Conservation (phyloP, 176 grass and related monocot species). For the Triticum turgidum region DNA sequence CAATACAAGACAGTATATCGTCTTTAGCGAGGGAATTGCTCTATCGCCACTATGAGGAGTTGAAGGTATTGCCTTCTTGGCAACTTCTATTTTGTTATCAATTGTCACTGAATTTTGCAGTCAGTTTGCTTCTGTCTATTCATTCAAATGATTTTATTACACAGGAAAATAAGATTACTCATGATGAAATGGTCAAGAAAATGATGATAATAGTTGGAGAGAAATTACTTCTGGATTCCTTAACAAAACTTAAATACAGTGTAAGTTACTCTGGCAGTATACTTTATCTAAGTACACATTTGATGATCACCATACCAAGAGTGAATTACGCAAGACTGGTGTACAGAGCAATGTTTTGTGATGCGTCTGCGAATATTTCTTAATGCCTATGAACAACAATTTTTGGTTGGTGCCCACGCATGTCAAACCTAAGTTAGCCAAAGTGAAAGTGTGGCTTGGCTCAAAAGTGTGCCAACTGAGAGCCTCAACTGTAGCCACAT, state of each 20-base stretch:
- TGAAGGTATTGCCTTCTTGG: conserved; percentile 39
- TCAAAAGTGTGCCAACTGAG: background rate
- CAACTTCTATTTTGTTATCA: background rate
- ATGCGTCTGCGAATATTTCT: background rate
- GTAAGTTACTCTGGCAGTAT: conserved; percentile 33
- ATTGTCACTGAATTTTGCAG: background rate
- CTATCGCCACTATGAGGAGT: conserved; percentile 51
- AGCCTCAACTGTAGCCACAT: background rate
- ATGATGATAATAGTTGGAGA: conserved; percentile 56
- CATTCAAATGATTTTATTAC: conserved; percentile 1
- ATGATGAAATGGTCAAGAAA: conserved; percentile 55
- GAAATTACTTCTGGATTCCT: conserved; percentile 37
- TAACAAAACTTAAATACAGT: conserved; percentile 33
- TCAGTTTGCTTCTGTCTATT: background rate
- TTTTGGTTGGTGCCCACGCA: background rate
- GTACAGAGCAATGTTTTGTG: background rate
- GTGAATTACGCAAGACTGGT: background rate
- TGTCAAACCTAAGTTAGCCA: background rate
- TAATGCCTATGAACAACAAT: background rate
- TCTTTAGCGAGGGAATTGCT: conserved; percentile 50
- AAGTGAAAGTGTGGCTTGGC: background rate
- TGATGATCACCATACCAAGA: background rate
- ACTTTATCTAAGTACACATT: background rate
- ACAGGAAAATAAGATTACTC: conserved; percentile 53
- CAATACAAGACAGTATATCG: conserved; percentile 37